A percentile compares a stretch with the other conserved stretches of the same genome.
Conservation (phyloP, 768 basidiomycete species). For the Leccinum imitatum region DNA sequence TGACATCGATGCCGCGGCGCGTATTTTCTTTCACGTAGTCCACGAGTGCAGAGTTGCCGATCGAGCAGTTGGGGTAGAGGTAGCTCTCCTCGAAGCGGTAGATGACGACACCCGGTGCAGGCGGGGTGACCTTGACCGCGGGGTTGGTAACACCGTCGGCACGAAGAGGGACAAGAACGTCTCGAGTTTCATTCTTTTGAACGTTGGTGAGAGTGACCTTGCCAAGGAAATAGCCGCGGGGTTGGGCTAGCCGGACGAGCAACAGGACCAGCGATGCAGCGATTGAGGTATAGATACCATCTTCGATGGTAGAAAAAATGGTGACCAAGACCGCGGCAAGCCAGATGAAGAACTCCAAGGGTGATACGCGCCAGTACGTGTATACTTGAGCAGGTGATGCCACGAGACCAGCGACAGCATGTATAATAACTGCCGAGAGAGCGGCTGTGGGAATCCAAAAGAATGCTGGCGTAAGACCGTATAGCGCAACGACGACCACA, state of each 20-base stretch:
- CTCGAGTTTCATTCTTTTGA: slow-evolving; percentile 47
- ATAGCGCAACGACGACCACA: slow-evolving; percentile 90
- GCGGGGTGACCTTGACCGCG: slow-evolving; percentile 69
- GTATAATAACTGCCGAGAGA: slow-evolving; percentile 93
- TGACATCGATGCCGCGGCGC: slow-evolving; percentile 73
- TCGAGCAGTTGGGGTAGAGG: slow-evolving; percentile 76
- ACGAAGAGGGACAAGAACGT: slow-evolving; percentile 81
- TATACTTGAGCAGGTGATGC: slow-evolving; percentile 81
- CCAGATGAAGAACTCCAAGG: slow-evolving; percentile 91
- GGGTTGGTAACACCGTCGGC: slow-evolving; percentile 63
- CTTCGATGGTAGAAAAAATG: slow-evolving; percentile 90
- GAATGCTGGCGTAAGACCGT: slow-evolving; percentile 91
- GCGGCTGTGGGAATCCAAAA: slow-evolving; percentile 82
- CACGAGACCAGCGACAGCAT: slow-evolving; percentile 86
- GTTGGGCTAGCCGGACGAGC: slow-evolving; percentile 82
- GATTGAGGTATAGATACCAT: slow-evolving; percentile 89
- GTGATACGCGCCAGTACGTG: slow-evolving; percentile 91
- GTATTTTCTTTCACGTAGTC: slow-evolving; percentile 79
- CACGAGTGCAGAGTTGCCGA: slow-evolving; percentile 70
- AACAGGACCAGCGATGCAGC: slow-evolving; percentile 76
- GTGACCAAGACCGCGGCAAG: slow-evolving; percentile 83
- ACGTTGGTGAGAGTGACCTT: slow-evolving; percentile 60
- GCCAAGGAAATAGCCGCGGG: slow-evolving; percentile 89
- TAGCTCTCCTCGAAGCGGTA: slow-evolving; percentile 93
- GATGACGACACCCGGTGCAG: slow-evolving; percentile 82